These are phyloP conservation scores for Hemerocallis citrina DNA, from an alignment of 106 monocot species.

Conservation along the genomic window DNA sequence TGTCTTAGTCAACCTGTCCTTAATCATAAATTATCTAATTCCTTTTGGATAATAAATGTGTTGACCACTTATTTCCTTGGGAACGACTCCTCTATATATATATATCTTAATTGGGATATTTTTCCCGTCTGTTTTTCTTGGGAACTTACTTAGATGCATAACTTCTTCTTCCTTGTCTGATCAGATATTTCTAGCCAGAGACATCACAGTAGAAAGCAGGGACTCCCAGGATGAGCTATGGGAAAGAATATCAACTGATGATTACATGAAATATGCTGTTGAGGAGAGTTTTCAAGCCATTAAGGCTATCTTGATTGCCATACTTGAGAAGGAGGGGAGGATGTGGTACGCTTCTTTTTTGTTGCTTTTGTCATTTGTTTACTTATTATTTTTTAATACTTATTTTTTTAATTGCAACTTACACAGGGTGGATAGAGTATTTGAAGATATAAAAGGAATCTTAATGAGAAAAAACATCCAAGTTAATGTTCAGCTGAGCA, in stretches of 20 bases:
- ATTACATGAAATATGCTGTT: constrained; percentile 93
- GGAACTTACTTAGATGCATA: no score
- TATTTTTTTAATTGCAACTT: not conserved
- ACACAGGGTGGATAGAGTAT: constrained; percentile 67
- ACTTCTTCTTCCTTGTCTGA: no score
- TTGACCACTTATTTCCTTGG: no score
- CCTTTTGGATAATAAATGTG: no score
- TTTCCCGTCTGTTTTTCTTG: no score
- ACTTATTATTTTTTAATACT: not conserved
- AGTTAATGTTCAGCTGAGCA: constrained; percentile 43
- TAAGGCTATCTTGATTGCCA: constrained; percentile 41
- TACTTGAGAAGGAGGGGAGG: constrained; percentile 63
- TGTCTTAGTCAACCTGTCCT: no score
- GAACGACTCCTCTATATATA: no score
- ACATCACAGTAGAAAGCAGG: constrained; percentile 69
- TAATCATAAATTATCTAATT: no score
- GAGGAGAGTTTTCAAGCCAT: constrained; percentile 66
- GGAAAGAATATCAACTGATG: constrained; percentile 81
- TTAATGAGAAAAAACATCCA: constrained; percentile 33
- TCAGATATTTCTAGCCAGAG: constrained; percentile 83
- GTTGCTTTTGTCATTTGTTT: not conserved
- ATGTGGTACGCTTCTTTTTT: constrained; percentile 46
- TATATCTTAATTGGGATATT: no score
- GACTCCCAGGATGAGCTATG: constrained; percentile 73
- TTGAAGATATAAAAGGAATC: constrained; percentile 42